These are phyloP conservation scores for Myxozyma melibiosi DNA, from an alignment of 805 yeast species.

Conservation along the genomic window DNA sequence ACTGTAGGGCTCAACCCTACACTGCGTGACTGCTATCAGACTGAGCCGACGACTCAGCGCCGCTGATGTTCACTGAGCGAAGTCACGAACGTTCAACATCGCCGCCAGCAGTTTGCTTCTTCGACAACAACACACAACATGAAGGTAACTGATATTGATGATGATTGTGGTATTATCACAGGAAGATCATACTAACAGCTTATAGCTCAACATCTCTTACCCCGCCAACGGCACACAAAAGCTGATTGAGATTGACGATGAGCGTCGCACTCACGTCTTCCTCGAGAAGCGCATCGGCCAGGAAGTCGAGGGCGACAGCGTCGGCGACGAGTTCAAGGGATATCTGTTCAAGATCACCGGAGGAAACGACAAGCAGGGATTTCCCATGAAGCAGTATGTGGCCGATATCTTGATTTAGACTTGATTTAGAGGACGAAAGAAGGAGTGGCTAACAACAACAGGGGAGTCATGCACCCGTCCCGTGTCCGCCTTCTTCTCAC, in stretches of 20 bases:
- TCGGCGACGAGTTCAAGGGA: slow-evolving; percentile 99
- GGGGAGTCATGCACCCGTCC: slow-evolving; percentile 98
- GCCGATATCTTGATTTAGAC: background rate
- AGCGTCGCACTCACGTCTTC: slow-evolving; percentile 96
- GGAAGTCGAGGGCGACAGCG: slow-evolving; percentile 98
- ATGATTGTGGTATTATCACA: background rate
- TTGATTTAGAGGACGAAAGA: background rate
- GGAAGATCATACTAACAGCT: background rate
- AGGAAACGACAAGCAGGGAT: slow-evolving; percentile 99
- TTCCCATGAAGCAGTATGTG: slow-evolving; percentile 96
- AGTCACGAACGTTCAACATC: background rate
- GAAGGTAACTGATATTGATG: slow-evolving; percentile 12
- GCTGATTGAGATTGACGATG: slow-evolving; percentile 97
- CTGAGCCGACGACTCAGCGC: background rate
- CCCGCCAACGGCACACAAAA: slow-evolving; percentile 99
- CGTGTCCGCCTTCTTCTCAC: slow-evolving; percentile 95
- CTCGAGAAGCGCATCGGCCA: slow-evolving; percentile 99
- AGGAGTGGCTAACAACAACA: background rate
- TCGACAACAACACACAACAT: slow-evolving; percentile 9
- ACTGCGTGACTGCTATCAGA: slow-evolving; percentile 1
- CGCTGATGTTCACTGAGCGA: no score
- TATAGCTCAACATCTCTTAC: slow-evolving; percentile 95
- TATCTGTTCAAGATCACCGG: slow-evolving; percentile 98
- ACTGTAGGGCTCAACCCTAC: background rate
- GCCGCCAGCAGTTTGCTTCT: slow-evolving; percentile 6